Evolutionary conservation across 106 monocot species (phyloP).

Genomic region (Dendrobium chrysotoxum): DNA sequence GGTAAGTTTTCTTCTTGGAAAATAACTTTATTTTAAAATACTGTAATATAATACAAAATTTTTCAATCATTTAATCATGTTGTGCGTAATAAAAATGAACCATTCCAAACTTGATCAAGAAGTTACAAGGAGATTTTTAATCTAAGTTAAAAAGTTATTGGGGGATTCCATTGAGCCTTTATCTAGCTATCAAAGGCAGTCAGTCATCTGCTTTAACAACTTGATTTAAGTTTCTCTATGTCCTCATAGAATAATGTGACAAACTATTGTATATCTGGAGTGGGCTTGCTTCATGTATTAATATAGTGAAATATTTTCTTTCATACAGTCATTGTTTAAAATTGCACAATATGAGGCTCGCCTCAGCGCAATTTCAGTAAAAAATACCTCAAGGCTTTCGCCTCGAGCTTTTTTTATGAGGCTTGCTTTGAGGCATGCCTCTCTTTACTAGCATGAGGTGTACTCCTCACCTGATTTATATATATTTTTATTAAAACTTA

Average conservation of each 20-base stretch:
- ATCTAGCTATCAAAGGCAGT: neutral
- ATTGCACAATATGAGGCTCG: no score
- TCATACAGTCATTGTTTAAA: neutral
- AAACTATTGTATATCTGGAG: neutral
- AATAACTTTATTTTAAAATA: neutral
- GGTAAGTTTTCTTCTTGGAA: constrained; percentile 20
- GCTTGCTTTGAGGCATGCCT: no score
- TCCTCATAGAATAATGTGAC: neutral
- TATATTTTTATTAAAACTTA: no score
- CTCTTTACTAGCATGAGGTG: no score
- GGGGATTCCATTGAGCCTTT: neutral
- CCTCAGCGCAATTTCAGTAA: neutral
- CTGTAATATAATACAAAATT: neutral
- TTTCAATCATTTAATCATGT: neutral
- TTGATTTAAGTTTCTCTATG: neutral
- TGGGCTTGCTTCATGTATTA: neutral
- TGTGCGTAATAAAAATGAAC: neutral
- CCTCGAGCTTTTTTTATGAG: no score
- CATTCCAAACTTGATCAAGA: neutral
- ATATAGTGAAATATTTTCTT: neutral
- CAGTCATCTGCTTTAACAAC: neutral
- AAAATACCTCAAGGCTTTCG: no score
- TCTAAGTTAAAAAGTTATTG: neutral
- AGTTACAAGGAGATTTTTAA: neutral
- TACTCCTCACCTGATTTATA: no score